Percentiles rank a stretch among this genome's conserved stretches.
Conservation (phyloP, 345 rosid species). For the Kandelia obovata region DNA sequence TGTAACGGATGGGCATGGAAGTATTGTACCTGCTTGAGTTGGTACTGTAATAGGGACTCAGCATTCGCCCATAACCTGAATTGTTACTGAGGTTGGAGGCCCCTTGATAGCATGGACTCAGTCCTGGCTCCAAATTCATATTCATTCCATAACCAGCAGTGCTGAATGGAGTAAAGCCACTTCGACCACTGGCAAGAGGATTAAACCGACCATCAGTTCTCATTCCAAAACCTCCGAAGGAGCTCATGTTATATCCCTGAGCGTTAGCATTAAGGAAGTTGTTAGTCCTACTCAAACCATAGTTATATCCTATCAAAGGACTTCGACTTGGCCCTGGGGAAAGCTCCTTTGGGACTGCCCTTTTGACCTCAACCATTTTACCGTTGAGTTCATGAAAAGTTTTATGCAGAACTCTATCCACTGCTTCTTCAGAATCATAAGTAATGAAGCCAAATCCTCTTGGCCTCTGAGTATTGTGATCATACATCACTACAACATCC, state of each 20-base stretch:
- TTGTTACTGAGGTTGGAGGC: conserved; percentile 51
- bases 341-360: conserved; percentile 91
- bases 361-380: conserved; percentile 97
- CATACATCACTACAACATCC: conserved; percentile 97
- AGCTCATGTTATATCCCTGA: conserved; percentile 57
- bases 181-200: conserved; percentile 63
- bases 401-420: conserved; percentile 77
- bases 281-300: conserved; percentile 55
- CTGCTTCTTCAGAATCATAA: conserved; percentile 86
- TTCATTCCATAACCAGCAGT: conserved; percentile 60
- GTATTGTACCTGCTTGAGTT: conserved; percentile 64
- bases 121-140: conserved; percentile 63
- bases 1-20: conserved; percentile 71
- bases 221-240: conserved; percentile 55
- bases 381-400: conserved; percentile 96
- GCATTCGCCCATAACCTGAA: conserved; percentile 62
- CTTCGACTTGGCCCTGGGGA: conserved; percentile 65
- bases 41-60: conserved; percentile 49
- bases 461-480: conserved; percentile 96
- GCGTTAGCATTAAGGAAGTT: conserved; percentile 66
- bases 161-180: conserved; percentile 53
- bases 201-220: conserved; percentile 73
- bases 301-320: conserved; percentile 58
- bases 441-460: conserved; percentile 99
- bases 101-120: conserved; percentile 61